Percentiles rank a stretch among this genome's conserved stretches.
Evolutionary conservation across 1,284 basidiomycete genomes (phyloP).

Genomic region (Polyporus tsugae): DNA sequence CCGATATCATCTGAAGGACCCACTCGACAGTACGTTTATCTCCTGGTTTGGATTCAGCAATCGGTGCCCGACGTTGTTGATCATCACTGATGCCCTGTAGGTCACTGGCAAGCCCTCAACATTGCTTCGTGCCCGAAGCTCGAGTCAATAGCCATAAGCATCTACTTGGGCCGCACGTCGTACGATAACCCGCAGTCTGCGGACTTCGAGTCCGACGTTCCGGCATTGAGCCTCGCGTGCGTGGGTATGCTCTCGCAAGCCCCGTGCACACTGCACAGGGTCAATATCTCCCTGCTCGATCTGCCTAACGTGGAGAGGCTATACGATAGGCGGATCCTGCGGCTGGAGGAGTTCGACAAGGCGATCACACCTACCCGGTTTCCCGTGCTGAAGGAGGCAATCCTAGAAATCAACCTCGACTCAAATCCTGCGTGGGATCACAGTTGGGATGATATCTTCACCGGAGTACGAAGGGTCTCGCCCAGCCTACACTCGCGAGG

Average conservation of each 20-base stretch:
- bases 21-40: not conserved
- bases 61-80: not conserved
- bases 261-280: not conserved
- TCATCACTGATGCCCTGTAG: not conserved
- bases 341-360: slow-evolving; percentile 6
- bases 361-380: not conserved
- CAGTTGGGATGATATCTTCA: no score
- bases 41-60: not conserved
- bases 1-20: not conserved
- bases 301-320: not conserved
- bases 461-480: no score
- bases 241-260: not conserved
- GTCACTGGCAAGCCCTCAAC: not conserved
- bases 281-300: not conserved
- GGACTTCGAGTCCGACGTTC: not conserved
- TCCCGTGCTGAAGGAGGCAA: not conserved
- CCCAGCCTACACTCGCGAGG: no score
- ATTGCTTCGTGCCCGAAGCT: not conserved
- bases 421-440: no score
- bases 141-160: not conserved
- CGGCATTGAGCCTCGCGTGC: not conserved
- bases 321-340: not conserved
- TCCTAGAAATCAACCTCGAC: no score
- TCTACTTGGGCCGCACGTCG: not conserved
- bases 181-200: not conserved